Conservation (phyloP, 805 yeast species). For the Wickerhamiella sergipiensis region DNA sequence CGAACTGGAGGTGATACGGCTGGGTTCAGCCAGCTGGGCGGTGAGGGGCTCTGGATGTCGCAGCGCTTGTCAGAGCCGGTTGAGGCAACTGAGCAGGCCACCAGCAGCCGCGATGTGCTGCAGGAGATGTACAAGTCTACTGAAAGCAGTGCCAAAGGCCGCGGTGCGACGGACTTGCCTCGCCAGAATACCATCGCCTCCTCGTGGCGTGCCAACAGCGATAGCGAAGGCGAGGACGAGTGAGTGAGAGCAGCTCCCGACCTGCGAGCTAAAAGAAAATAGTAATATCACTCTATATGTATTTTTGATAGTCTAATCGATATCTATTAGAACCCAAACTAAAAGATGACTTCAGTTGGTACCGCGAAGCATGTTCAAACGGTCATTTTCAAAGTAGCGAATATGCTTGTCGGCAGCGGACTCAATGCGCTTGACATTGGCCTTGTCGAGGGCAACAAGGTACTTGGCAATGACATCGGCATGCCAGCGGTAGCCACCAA, state of each 20-base stretch:
- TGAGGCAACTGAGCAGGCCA: background rate
- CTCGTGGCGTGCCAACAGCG: background rate
- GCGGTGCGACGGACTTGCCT: background rate
- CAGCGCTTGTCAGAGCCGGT: background rate
- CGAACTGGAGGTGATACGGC: background rate
- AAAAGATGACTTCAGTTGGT: too few relatives aligned
- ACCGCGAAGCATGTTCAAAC: background rate
- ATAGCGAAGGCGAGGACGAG: background rate
- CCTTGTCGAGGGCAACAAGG: conserved; percentile 22
- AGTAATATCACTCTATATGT: background rate
- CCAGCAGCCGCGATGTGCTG: background rate
- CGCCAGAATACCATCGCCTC: background rate
- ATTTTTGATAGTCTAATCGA: background rate
- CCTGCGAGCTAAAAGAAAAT: background rate
- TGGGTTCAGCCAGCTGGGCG: background rate
- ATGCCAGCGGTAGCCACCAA: conserved; percentile 54
- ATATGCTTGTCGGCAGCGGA: too few relatives aligned
- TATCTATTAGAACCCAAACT: too few relatives aligned
- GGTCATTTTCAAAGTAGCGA: background rate
- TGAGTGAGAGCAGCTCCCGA: background rate
- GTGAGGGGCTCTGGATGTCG: background rate
- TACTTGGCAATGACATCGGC: conserved; percentile 36
- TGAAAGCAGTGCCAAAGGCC: background rate
- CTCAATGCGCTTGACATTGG: background rate
- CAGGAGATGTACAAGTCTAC: background rate